phyloP scores from a whole-genome alignment of 2,329 filamentous ascomycete genomes.

The Capronia americana region DNA sequence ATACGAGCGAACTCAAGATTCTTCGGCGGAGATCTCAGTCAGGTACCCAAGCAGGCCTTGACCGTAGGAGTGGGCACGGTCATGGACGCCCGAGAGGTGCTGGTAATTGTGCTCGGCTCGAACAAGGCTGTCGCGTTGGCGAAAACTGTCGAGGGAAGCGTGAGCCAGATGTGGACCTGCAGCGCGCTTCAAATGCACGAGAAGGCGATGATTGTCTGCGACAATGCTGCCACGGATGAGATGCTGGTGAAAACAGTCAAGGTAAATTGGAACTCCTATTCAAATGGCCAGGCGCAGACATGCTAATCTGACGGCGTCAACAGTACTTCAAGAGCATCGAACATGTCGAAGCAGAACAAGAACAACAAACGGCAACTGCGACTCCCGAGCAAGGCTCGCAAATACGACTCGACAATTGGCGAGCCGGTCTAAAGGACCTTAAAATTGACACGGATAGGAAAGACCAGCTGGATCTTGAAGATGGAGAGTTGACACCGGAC shows the following conservation, averaged over 20 bases:
- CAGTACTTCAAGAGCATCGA: conserved; percentile 76
- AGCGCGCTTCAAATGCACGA: conserved; percentile 81
- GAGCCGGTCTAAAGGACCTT: conserved; percentile 46
- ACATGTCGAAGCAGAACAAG: conserved; percentile 58
- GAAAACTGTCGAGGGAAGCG: conserved; percentile 78
- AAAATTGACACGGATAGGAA: conserved; percentile 53
- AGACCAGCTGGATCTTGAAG: conserved; percentile 47
- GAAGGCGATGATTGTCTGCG: conserved; percentile 81
- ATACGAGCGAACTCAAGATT: conserved; percentile 85
- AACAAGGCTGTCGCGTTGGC: conserved; percentile 82
- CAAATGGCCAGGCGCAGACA: neutral
- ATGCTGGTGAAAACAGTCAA: conserved; percentile 76
- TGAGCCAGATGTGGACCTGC: conserved; percentile 92
- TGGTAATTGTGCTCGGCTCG: conserved; percentile 80
- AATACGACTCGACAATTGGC: conserved; percentile 34
- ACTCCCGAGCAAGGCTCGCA: conserved; percentile 26
- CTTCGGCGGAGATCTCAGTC: conserved; percentile 74
- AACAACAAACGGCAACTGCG: conserved; percentile 40
- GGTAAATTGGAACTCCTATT: conserved; percentile 33
- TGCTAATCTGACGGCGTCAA: neutral
- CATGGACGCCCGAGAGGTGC: conserved; percentile 78
- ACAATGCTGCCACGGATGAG: conserved; percentile 78
- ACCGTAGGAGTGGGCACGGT: conserved; percentile 86
- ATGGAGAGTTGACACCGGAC: conserved; percentile 54
- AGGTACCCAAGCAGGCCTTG: conserved; percentile 80